phyloP scores from a whole-genome alignment of 2,329 filamentous ascomycete species.

The Cryphonectria japonica region DNA sequence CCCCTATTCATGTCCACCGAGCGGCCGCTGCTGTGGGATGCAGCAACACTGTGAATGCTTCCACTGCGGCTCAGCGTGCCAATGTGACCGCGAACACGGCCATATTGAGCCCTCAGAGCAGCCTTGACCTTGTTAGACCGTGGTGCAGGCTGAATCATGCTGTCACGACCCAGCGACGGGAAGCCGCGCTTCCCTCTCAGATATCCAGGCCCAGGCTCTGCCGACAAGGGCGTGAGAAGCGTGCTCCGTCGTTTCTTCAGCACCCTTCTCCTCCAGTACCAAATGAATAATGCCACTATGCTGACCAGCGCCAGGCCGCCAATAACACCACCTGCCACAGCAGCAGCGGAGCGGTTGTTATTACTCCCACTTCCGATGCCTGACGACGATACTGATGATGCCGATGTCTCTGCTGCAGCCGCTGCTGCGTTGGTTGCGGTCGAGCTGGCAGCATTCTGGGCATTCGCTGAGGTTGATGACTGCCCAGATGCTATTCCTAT shows the following conservation, averaged over 20 bases:
- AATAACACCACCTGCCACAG: slow-evolving; percentile 56
- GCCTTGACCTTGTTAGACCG: slow-evolving; percentile 47
- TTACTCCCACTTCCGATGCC: slow-evolving; percentile 30
- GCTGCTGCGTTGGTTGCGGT: slow-evolving; percentile 35
- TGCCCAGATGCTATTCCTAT: slow-evolving; percentile 26
- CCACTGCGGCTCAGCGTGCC: slow-evolving; percentile 34
- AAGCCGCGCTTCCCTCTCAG: slow-evolving; percentile 41
- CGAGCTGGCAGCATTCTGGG: slow-evolving; percentile 16
- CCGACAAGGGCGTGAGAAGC: slow-evolving; percentile 52
- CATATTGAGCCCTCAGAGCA: slow-evolving; percentile 43
- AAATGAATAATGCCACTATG: slow-evolving; percentile 53
- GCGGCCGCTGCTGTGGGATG: slow-evolving; percentile 41
- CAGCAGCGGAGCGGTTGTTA: slow-evolving; percentile 43
- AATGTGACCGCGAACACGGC: slow-evolving; percentile 42
- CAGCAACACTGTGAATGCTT: slow-evolving; percentile 29
- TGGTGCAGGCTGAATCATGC: slow-evolving; percentile 52
- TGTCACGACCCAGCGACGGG: slow-evolving; percentile 47
- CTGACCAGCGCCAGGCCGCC: slow-evolving; percentile 52
- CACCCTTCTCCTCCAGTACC: slow-evolving; percentile 52
- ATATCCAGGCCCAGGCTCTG: slow-evolving; percentile 33
- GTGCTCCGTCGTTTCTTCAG: slow-evolving; percentile 51
- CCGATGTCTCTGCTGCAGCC: not conserved
- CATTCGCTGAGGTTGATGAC: slow-evolving; percentile 22
- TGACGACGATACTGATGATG: not conserved
- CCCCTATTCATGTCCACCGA: slow-evolving; percentile 56